phyloP scores from a whole-genome alignment of 164 flowering plant genomes.

The Buxus sempervirens region DNA sequence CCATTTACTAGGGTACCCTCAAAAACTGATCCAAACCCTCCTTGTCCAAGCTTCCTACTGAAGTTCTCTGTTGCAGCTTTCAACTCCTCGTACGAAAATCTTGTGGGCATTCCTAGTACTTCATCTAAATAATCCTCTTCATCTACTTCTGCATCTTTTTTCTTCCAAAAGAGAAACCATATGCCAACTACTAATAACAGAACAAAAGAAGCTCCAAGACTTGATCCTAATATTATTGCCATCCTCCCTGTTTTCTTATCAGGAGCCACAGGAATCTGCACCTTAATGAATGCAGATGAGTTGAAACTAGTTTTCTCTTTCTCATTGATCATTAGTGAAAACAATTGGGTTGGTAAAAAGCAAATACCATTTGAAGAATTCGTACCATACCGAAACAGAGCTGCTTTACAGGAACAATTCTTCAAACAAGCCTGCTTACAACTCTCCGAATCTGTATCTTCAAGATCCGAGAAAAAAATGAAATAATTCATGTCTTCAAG shows the following conservation, averaged over 20 bases:
- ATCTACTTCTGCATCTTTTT: not conserved
- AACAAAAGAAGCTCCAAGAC: not conserved
- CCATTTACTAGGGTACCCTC: constrained; percentile 18
- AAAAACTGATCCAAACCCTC: constrained; percentile 28
- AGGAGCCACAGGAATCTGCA: constrained; percentile 10
- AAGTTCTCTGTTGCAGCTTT: constrained; percentile 7
- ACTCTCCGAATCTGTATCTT: constrained; percentile 2
- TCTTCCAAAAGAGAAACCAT: not conserved
- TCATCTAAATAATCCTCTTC: constrained; percentile 10
- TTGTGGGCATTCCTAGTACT: constrained; percentile 10
- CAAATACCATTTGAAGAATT: constrained; percentile 7
- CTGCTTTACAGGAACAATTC: constrained; percentile 19
- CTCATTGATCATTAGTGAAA: constrained; percentile 8
- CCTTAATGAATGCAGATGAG: constrained; percentile 18
- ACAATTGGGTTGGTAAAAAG: constrained; percentile 16
- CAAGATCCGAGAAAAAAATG: not conserved
- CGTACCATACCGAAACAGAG: not conserved
- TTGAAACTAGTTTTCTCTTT: not conserved
- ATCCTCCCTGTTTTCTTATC: not conserved
- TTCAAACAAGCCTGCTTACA: constrained; percentile 25
- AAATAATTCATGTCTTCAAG: constrained; percentile 19
- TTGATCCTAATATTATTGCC: constrained; percentile 6
- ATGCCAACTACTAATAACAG: not conserved
- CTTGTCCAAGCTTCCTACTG: constrained; percentile 20
- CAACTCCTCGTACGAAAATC: constrained; percentile 7